Evolutionary conservation across 768 basidiomycete species (phyloP).

Genomic region (Kwoniella heveanensis): DNA sequence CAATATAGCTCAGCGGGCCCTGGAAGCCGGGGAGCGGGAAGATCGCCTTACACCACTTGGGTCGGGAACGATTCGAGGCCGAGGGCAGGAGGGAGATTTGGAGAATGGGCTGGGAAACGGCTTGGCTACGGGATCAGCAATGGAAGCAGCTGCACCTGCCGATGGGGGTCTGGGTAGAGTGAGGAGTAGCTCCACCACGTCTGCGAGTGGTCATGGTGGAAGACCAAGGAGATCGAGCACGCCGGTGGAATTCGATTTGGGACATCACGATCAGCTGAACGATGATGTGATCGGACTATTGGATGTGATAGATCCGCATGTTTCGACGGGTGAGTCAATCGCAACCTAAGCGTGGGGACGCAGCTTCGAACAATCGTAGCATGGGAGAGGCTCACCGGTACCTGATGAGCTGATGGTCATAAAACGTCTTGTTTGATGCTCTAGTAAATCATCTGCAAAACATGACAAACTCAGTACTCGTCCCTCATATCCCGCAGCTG

Average conservation of each 20-base stretch:
- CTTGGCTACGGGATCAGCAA: not conserved
- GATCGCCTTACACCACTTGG: conserved; percentile 9
- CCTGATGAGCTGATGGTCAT: not conserved
- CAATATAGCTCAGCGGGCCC: not conserved
- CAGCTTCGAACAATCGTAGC: too few relatives aligned
- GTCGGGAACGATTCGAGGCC: not conserved
- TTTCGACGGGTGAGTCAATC: conserved; percentile 63
- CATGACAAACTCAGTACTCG: conserved; percentile 74
- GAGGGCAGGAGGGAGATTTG: conserved; percentile 9
- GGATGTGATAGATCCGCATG: conserved; percentile 74
- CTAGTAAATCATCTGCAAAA: conserved; percentile 72
- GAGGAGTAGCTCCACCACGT: conserved; percentile 3
- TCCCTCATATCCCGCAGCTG: conserved; percentile 68
- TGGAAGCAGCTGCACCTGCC: not conserved
- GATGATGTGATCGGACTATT: conserved; percentile 82
- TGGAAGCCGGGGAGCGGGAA: not conserved
- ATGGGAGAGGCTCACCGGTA: too few relatives aligned
- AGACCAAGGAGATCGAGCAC: conserved; percentile 12
- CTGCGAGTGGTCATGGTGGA: conserved; percentile 3
- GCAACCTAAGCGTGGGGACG: too few relatives aligned
- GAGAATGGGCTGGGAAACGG: conserved; percentile 12
- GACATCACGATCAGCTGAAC: conserved; percentile 59
- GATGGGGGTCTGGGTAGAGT: conserved; percentile 1
- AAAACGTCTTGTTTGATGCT: not conserved
- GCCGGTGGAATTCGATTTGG: conserved; percentile 18